Evolutionary conservation across 2,329 filamentous ascomycete genomes (phyloP).

Genomic region (Pestalotiopsis sp.): DNA sequence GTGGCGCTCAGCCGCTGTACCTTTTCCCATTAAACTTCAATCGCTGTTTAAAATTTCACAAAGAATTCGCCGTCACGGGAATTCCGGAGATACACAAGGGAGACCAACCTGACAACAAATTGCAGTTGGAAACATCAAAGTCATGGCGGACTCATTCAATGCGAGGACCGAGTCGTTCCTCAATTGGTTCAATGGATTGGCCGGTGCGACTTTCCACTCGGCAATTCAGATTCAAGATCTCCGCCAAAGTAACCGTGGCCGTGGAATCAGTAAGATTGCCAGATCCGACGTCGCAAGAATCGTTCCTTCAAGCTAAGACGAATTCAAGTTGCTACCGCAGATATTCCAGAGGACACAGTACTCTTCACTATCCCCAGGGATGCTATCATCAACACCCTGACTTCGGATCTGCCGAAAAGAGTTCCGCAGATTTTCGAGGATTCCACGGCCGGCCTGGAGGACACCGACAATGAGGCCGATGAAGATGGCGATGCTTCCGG

Average conservation of each 20-base stretch:
- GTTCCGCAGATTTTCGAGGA: conserved; percentile 56
- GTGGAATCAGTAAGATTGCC: conserved; percentile 53
- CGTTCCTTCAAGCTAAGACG: conserved; percentile 19
- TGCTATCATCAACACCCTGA: conserved; percentile 72
- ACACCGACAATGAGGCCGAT: conserved; percentile 39
- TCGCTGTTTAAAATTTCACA: not conserved
- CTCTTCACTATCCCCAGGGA: conserved; percentile 79
- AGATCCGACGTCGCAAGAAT: not conserved
- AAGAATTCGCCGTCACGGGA: not conserved
- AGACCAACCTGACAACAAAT: too few species aligned
- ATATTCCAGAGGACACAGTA: conserved; percentile 74
- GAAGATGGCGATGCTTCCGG: conserved; percentile 33
- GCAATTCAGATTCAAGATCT: conserved; percentile 56
- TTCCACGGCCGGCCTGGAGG: conserved; percentile 32
- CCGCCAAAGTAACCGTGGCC: conserved; percentile 50
- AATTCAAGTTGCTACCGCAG: conserved; percentile 64
- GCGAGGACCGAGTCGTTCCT: conserved; percentile 48
- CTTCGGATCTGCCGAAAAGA: conserved; percentile 65
- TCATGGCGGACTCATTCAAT: conserved; percentile 42
- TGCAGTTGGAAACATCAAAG: not conserved
- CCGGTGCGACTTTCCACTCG: conserved; percentile 56
- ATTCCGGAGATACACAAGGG: not conserved
- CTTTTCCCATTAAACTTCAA: not conserved
- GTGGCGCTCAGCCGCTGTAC: not conserved
- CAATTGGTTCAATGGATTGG: conserved; percentile 54